Percentiles rank a stretch among this genome's conserved stretches.
phyloP scores from a whole-genome alignment of 441 rosid genomes.

The Geranium incanum region DNA sequence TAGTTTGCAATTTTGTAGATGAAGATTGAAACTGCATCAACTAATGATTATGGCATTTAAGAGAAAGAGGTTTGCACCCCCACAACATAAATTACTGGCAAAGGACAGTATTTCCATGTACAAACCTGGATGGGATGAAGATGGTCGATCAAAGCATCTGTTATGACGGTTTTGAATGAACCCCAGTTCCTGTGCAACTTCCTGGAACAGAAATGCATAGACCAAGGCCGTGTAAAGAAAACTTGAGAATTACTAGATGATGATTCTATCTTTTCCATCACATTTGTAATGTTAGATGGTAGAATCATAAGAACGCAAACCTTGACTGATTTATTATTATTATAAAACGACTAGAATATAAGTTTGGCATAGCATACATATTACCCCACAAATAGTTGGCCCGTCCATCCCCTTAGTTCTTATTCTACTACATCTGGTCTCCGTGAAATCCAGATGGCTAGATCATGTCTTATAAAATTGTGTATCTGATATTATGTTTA shows the following conservation, averaged over 20 bases:
- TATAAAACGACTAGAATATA: too few relatives aligned
- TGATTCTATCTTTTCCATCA: not conserved
- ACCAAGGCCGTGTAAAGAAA: not conserved
- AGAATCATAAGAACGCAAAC: not conserved
- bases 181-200: slow-evolving; percentile 79
- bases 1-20: too few relatives aligned
- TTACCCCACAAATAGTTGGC: not conserved
- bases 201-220: slow-evolving; percentile 35
- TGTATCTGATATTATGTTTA: not conserved
- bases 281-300: not conserved
- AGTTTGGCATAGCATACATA: not conserved
- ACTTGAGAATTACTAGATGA: not conserved
- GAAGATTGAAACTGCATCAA: too few relatives aligned
- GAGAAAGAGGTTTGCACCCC: not conserved
- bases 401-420: not conserved
- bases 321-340: too few relatives aligned
- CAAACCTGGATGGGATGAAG: slow-evolving; percentile 82
- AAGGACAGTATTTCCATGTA: slow-evolving; percentile 8
- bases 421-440: not conserved
- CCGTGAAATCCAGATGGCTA: not conserved
- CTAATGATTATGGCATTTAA: not conserved
- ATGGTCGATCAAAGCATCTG: slow-evolving; percentile 74
- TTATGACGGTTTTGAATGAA: slow-evolving; percentile 53
- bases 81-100: slow-evolving; percentile 8
- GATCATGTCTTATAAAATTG: not conserved